A percentile compares a stretch with the other conserved stretches of the same genome.
Evolutionary conservation across 116 monocot genomes (phyloP).

Genomic region (Iris pallida): DNA sequence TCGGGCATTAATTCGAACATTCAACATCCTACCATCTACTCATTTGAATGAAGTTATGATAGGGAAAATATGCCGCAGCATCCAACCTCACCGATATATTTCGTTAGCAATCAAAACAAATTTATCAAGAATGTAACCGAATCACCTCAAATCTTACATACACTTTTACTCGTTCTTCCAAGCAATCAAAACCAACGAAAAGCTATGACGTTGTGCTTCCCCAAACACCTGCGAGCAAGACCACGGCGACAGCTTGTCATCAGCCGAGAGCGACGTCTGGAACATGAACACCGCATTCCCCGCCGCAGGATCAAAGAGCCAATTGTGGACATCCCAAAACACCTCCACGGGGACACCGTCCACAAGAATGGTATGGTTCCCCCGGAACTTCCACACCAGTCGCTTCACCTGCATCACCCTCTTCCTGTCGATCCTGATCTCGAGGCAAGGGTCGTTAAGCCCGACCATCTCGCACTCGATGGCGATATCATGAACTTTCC

Average conservation of each 20-base stretch:
- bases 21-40: too few relatives aligned
- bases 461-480: slow-evolving; percentile 52
- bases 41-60: too few relatives aligned
- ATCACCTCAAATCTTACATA: slow-evolving; percentile 8
- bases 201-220: slow-evolving; percentile 31
- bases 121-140: neutral
- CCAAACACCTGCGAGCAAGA: slow-evolving; percentile 26
- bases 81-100: slow-evolving; percentile 8
- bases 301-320: slow-evolving; percentile 38
- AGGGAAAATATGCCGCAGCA: too few relatives aligned
- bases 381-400: slow-evolving; percentile 60
- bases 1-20: too few relatives aligned
- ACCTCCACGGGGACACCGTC: slow-evolving; percentile 51
- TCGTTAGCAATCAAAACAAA: slow-evolving; percentile 40
- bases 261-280: slow-evolving; percentile 26
- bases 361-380: slow-evolving; percentile 55
- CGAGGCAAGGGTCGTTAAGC: slow-evolving; percentile 52
- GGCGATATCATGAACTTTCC: slow-evolving; percentile 47
- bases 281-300: slow-evolving; percentile 58
- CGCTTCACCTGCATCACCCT: slow-evolving; percentile 71
- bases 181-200: slow-evolving; percentile 53
- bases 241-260: slow-evolving; percentile 27
- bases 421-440: slow-evolving; percentile 61
- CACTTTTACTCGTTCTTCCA: slow-evolving; percentile 49
- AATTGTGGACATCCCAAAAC: slow-evolving; percentile 61